A percentile compares a stretch with the other conserved stretches of the same genome.
These are phyloP conservation scores for Bruguiera hainesii DNA, from an alignment of 441 rosid species.

Conservation along the genomic window DNA sequence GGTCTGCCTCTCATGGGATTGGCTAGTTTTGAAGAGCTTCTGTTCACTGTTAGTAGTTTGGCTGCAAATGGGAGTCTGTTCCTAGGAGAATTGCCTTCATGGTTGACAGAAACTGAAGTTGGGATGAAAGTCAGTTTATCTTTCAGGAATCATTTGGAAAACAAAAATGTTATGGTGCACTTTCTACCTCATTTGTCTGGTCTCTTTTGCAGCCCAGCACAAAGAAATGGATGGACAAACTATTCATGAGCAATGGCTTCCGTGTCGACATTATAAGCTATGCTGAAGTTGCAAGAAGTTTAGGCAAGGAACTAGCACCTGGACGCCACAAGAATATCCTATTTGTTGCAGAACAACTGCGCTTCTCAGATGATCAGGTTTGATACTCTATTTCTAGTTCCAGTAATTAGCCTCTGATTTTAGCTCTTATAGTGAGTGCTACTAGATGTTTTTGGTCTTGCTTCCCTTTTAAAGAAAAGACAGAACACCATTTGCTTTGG, in stretches of 20 bases:
- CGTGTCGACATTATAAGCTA: conserved; percentile 46
- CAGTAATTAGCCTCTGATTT: too few species aligned
- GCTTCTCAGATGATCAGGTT: conserved; percentile 92
- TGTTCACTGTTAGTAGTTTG: conserved; percentile 55
- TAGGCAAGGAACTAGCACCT: conserved; percentile 47
- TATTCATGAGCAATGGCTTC: conserved; percentile 73
- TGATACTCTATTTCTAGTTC: conserved; percentile 13
- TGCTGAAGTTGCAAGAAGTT: conserved; percentile 50
- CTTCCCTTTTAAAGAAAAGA: not conserved
- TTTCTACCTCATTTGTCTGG: conserved; percentile 4
- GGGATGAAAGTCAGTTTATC: conserved; percentile 42
- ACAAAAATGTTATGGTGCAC: not conserved
- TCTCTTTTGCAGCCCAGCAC: conserved; percentile 42
- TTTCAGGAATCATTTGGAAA: not conserved
- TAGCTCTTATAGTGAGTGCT: too few species aligned
- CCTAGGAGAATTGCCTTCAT: conserved; percentile 70
- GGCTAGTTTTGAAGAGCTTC: conserved; percentile 67
- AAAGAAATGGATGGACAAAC: conserved; percentile 54
- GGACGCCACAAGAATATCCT: conserved; percentile 43
- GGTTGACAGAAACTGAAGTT: conserved; percentile 59
- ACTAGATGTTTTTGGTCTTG: too few species aligned
- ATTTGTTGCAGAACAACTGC: conserved; percentile 72
- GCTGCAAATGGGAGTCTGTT: conserved; percentile 53
- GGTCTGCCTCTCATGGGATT: conserved; percentile 62
- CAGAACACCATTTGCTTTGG: not conserved